These are phyloP conservation scores for Fusarium sp. DNA, from an alignment of 2,329 filamentous ascomycete genomes.

Conservation along the genomic window DNA sequence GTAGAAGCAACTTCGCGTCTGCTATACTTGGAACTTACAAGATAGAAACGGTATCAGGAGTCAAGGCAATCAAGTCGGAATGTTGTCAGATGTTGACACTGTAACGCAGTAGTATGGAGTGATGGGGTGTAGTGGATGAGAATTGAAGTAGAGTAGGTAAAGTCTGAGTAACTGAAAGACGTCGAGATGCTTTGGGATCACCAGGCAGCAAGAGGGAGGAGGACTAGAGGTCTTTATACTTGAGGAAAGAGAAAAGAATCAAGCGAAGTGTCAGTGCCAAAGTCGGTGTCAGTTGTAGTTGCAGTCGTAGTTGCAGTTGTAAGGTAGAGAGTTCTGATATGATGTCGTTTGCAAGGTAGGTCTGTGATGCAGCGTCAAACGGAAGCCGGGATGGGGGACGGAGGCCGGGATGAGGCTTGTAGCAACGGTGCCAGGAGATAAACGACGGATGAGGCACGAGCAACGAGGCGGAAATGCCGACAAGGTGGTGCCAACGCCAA, in stretches of 20 bases:
- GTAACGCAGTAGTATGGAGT: constrained; percentile 13
- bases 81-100: constrained; percentile 16
- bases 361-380: constrained; percentile 34
- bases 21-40: constrained; percentile 34
- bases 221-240: constrained; percentile 40
- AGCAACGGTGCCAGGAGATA: constrained; percentile 44
- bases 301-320: constrained; percentile 23
- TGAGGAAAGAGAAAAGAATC: constrained; percentile 12
- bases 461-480: constrained; percentile 47
- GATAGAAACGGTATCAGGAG: constrained; percentile 9
- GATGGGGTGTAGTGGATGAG: constrained; percentile 10
- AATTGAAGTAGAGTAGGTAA: constrained; percentile 7
- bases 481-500: constrained; percentile 42
- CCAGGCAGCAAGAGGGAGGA: constrained; percentile 16
- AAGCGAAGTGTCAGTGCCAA: constrained; percentile 17
- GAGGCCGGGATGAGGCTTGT: constrained; percentile 43
- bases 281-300: constrained; percentile 16
- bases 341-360: constrained; percentile 44
- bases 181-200: constrained; percentile 12
- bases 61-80: constrained; percentile 12
- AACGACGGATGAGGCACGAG: constrained; percentile 44
- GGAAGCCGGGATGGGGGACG: constrained; percentile 33
- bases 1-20: constrained; percentile 23
- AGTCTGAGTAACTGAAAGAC: constrained; percentile 19
- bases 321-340: constrained; percentile 29